Percentiles rank a stretch among this genome's conserved stretches.
Conservation (phyloP, 1,139 yeast species). For the Yamadazyma conglobata region DNA sequence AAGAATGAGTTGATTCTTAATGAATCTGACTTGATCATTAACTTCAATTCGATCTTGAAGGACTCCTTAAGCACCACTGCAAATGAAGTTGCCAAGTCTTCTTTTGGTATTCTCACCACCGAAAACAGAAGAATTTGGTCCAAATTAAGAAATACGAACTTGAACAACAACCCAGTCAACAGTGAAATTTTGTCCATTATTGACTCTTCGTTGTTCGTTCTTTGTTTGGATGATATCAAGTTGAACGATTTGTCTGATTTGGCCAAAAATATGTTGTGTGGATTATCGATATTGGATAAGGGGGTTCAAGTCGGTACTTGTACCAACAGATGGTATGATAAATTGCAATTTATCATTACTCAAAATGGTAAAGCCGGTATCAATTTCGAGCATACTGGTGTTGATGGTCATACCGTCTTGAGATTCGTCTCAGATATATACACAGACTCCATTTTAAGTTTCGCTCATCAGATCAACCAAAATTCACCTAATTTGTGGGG, state of each 20-base stretch:
- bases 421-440: constrained; percentile 86
- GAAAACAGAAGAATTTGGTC: constrained; percentile 90
- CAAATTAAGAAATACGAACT: constrained; percentile 52
- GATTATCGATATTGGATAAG: constrained; percentile 70
- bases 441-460: constrained; percentile 83
- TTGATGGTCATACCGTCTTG: constrained; percentile 91
- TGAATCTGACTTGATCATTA: constrained; percentile 71
- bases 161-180: constrained; percentile 47
- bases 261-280: constrained; percentile 83
- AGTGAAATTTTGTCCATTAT: constrained; percentile 68
- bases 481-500: constrained; percentile 81
- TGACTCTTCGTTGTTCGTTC: constrained; percentile 76
- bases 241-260: constrained; percentile 65
- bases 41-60: constrained; percentile 69
- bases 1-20: constrained; percentile 65
- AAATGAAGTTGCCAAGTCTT: constrained; percentile 70
- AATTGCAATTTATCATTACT: constrained; percentile 84
- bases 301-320: constrained; percentile 94
- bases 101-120: constrained; percentile 86
- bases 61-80: constrained; percentile 64
- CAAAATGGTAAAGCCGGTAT: constrained; percentile 91
- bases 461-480: constrained; percentile 79
- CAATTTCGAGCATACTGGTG: constrained; percentile 93
- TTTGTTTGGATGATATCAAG: constrained; percentile 76
- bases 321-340: constrained; percentile 93